Evolutionary conservation across 768 basidiomycete genomes (phyloP), one percentile per base, ranked within the genome.

Genomic region (Glaciozyma martinii): DNA sequence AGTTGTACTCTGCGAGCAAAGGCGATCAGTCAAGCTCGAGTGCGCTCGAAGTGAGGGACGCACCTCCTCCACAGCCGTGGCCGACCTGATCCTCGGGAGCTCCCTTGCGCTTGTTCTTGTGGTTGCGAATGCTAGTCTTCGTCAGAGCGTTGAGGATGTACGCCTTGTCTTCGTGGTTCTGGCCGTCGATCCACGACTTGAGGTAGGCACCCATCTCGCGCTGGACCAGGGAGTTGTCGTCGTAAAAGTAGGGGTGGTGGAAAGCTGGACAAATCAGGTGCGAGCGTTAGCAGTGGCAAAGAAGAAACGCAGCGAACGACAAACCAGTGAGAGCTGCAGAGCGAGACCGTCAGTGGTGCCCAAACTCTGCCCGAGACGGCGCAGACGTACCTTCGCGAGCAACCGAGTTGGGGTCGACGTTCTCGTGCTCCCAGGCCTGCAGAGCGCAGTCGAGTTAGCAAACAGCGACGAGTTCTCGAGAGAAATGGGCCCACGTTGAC

Each of bases 231-330:
- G 85, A 87, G 66, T 78, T 76, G 40, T 75, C 72, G 73, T 85
- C 81, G 74, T 86, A 84, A 80, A 89, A 91, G 67, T 88, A 85
- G 21, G 89, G 89, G 75, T 91, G 89, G 81, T 90, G 89, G 29
- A 88, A 88, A 7, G 84, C 83, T 68, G 84, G 80, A 6, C 86
- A 78, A 63, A 85, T 8, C 52, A 44, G 76, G 33, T 37, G 42
- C 46, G 18, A 49, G 32, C 27, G 37, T 40, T 40, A 57, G 23
- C 33, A 32, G 46, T 40, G 29, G 59, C 37, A 33, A 13, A 8
- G 37, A 40, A 40, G 37, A 13, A 6, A 40, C 37, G 37, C n/a
- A n/a, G 37, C 37, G 37, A 40, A 6, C 5, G 37, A 40, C 37
- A 2, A 13, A 40, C 37, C 37, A 13, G 37, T 40, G 37, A 40